These are phyloP conservation scores for Gossypium bickii DNA, from an alignment of 345 rosid species.

Conservation along the genomic window DNA sequence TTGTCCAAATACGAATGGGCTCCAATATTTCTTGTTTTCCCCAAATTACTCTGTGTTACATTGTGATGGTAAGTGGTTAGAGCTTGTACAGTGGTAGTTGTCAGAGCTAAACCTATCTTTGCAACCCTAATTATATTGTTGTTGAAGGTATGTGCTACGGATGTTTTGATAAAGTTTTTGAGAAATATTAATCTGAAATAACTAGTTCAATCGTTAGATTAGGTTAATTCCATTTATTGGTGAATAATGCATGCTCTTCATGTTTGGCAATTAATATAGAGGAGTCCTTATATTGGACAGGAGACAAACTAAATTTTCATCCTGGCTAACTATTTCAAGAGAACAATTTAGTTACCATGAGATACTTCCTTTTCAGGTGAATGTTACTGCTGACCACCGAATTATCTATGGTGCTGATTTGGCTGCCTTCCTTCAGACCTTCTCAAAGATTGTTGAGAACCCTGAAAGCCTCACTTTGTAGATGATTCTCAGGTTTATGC, in stretches of 20 bases:
- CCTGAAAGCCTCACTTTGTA: slow-evolving; percentile 80
- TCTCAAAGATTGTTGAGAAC: slow-evolving; percentile 78
- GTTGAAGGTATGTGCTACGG: neutral
- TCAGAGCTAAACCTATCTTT: neutral
- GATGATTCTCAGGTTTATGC: slow-evolving; percentile 18
- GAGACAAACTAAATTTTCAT: neutral
- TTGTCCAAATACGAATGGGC: neutral
- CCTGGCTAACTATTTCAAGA: neutral
- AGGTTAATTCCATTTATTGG: neutral
- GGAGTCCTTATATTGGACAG: neutral
- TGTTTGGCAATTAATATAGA: neutral
- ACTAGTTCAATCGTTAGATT: neutral
- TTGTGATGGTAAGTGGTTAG: neutral
- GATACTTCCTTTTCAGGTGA: slow-evolving; percentile 50
- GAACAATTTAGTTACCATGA: neutral
- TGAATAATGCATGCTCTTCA: neutral
- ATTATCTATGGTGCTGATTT: slow-evolving; percentile 90
- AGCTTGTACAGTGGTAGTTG: neutral
- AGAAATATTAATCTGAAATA: neutral
- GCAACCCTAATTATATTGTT: neutral
- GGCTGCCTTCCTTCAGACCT: slow-evolving; percentile 90
- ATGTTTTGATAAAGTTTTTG: neutral
- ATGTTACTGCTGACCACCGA: slow-evolving; percentile 94
- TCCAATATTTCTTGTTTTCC: neutral
- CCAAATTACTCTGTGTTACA: neutral